These are phyloP conservation scores for Hamamelis virginiana DNA, from an alignment of 164 flowering plant genomes.

Conservation along the genomic window DNA sequence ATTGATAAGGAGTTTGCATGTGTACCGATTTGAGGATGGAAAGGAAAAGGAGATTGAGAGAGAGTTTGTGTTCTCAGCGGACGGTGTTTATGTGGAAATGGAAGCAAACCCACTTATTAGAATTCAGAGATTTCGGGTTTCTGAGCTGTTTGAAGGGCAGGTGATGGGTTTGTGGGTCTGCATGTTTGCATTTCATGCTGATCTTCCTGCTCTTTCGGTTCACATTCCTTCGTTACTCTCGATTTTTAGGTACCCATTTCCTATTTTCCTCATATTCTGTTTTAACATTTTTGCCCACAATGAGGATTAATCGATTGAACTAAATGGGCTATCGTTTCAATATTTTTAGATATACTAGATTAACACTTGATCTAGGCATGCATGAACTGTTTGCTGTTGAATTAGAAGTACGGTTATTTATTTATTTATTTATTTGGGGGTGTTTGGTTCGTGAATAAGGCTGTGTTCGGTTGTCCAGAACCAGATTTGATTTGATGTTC, in stretches of 20 bases:
- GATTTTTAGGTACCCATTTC: conserved; percentile 18
- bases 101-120: conserved; percentile 15
- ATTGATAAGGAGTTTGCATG: conserved; percentile 31
- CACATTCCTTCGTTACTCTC: conserved; percentile 17
- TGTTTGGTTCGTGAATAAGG: too few species aligned
- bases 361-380: neutral
- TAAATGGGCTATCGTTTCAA: too few species aligned
- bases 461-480: neutral
- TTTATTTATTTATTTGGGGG: too few species aligned
- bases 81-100: conserved; percentile 22
- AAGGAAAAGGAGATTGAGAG: conserved; percentile 20
- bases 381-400: neutral
- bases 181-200: conserved; percentile 14
- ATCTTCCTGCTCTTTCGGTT: neutral
- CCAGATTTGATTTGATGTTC: neutral
- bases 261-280: neutral
- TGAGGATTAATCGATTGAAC: neutral
- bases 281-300: neutral
- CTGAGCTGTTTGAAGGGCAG: conserved; percentile 16
- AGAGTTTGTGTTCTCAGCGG: conserved; percentile 16
- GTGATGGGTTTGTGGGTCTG: conserved; percentile 25
- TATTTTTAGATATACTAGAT: neutral
- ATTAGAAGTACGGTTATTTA: too few species aligned
- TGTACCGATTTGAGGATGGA: conserved; percentile 20
- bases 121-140: conserved; percentile 5